Evolutionary conservation across 2,329 filamentous ascomycete genomes (phyloP).

Genomic region (Xylaria digitata): DNA sequence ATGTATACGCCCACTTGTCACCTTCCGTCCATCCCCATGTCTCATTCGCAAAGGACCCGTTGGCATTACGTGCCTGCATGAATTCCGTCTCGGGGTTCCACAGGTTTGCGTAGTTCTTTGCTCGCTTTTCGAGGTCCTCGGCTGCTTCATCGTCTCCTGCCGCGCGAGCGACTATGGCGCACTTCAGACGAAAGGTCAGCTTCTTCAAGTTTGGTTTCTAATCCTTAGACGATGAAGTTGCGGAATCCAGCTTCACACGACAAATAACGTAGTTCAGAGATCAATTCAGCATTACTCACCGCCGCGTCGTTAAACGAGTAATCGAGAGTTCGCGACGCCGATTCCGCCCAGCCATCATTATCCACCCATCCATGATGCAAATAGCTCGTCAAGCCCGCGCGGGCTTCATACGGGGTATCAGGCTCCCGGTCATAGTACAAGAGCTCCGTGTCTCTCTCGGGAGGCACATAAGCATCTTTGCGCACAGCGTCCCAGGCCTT

Average conservation of each 20-base stretch:
- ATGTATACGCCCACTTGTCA: slow-evolving; percentile 63
- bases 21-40: slow-evolving; percentile 62
- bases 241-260: too few species aligned
- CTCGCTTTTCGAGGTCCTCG: slow-evolving; percentile 50
- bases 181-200: slow-evolving; percentile 35
- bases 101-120: slow-evolving; percentile 55
- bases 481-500: slow-evolving; percentile 58
- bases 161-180: slow-evolving; percentile 54
- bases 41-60: slow-evolving; percentile 57
- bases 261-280: neutral
- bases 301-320: slow-evolving; percentile 61
- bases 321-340: slow-evolving; percentile 59
- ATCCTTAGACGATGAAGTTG: too few species aligned
- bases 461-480: slow-evolving; percentile 59
- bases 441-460: slow-evolving; percentile 56
- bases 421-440: slow-evolving; percentile 61
- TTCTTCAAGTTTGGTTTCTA: neutral
- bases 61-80: slow-evolving; percentile 60
- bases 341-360: slow-evolving; percentile 61
- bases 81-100: slow-evolving; percentile 59
- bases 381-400: slow-evolving; percentile 59
- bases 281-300: slow-evolving; percentile 18
- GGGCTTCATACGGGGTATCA: slow-evolving; percentile 57
- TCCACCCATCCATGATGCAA: slow-evolving; percentile 58
- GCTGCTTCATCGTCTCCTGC: slow-evolving; percentile 52